Evolutionary conservation across 768 basidiomycete species (phyloP).

Genomic region (Auriscalpium vulgare): DNA sequence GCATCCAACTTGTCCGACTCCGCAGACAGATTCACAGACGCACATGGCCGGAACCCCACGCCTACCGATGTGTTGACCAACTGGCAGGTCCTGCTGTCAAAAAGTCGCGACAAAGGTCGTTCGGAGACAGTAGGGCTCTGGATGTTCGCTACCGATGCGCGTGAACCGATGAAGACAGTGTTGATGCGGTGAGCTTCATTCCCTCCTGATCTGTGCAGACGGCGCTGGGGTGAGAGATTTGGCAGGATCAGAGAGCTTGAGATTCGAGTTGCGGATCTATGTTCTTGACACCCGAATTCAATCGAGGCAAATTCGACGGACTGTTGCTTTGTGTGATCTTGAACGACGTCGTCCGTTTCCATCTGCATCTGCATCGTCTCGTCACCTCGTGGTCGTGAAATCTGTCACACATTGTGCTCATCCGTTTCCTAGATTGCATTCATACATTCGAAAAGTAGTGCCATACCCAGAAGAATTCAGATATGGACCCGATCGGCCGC

Average conservation of each 20-base stretch:
- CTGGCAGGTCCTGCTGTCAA: conserved; percentile 33
- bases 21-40: conserved; percentile 17
- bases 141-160: conserved; percentile 62
- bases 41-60: conserved; percentile 10
- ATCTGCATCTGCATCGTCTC: too few relatives aligned
- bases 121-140: conserved; percentile 62
- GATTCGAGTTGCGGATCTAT: too few relatives aligned
- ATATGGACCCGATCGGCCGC: conserved; percentile 60
- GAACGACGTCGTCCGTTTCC: too few relatives aligned
- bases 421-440: conserved; percentile 41
- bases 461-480: conserved; percentile 68
- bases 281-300: too few relatives aligned
- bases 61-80: conserved; percentile 32
- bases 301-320: too few relatives aligned
- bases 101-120: conserved; percentile 45
- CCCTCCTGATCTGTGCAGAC: background rate
- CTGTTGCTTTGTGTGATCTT: too few relatives aligned
- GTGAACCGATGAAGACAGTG: conserved; percentile 66
- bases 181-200: conserved; percentile 46
- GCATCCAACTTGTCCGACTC: conserved; percentile 13
- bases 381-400: too few relatives aligned
- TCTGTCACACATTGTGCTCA: conserved; percentile 33
- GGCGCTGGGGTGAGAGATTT: too few relatives aligned
- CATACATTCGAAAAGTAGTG: conserved; percentile 54
- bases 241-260: too few relatives aligned